Evolutionary conservation across 2,329 filamentous ascomycete species (phyloP), one percentile per base, ranked within the genome.

Genomic region (Aspergillus piperis): DNA sequence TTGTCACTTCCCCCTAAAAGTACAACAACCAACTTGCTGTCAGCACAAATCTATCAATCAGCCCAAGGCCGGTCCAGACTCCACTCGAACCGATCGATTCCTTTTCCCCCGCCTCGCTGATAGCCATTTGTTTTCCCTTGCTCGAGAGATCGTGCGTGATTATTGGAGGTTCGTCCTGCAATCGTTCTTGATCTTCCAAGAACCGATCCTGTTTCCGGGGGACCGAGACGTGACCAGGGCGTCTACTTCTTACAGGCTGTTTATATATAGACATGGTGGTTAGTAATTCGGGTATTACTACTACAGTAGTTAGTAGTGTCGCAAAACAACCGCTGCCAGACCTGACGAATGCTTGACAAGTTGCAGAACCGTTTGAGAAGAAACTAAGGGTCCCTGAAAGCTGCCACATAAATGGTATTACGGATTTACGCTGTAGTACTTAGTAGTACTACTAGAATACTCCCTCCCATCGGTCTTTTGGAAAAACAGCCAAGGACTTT

Each of bases 201-300:
- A 62, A 54, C 44, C 59, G 59, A 65, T 65, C 61, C 10, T 27
- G 54, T 11, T 58, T 58, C 60, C 42, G 58, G 57, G 58, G 54
- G 59, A 57, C 59, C 42, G 50, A 48, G 55, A 57, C 56, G 56
- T 54, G 27, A 27, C 25, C 25, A 27, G 25, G 2, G 0, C 0
- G 25, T 8, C 25, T 19, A 19, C 17, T 27, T 27, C 7, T 51
- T 42, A 30, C 27, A 30, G 27, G 27, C 27, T 30, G 10, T 30
- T 30, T 47, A 55, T 8, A 44, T 15, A 5, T 19, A 42, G 17
- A n/a, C 5, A 32, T 17, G 32, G 4, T 32, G 1, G 8, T 32
- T 32, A 32, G 30, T 32, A 11, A 1, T 27, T 27, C 25, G 25
- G 25, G 25, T 27, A 27, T 27, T 27, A 32, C 8, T 11, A 32